phyloP scores from a whole-genome alignment of 768 basidiomycete species.

The Mycena filopes region DNA sequence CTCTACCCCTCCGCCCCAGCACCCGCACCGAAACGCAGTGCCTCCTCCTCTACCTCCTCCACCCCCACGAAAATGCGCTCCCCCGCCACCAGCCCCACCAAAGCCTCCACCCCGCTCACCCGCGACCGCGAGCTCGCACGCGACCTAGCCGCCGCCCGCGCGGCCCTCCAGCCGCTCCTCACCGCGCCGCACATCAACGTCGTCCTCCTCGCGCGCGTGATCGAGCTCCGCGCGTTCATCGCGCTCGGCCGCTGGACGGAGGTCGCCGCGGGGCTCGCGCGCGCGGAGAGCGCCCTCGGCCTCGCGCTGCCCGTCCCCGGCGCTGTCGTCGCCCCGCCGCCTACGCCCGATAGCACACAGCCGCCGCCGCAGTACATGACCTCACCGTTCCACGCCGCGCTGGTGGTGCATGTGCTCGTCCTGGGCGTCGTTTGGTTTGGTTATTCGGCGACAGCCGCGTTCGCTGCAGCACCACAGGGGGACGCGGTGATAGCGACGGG shows the following conservation, averaged over 20 bases:
- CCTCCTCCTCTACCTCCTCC: constrained; percentile 54
- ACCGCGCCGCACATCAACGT: constrained; percentile 56
- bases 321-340: too few relatives aligned
- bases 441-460: constrained; percentile 42
- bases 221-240: constrained; percentile 68
- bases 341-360: not conserved
- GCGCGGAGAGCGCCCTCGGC: constrained; percentile 62
- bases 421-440: constrained; percentile 71
- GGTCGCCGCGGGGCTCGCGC: constrained; percentile 58
- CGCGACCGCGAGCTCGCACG: constrained; percentile 19
- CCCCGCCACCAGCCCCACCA: constrained; percentile 43
- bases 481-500: constrained; percentile 44
- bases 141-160: constrained; percentile 36
- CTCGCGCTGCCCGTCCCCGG: constrained; percentile 42
- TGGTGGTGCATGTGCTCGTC: constrained; percentile 69
- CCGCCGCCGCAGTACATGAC: constrained; percentile 28
- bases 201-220: constrained; percentile 60
- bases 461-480: not conserved
- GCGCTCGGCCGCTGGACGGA: constrained; percentile 64
- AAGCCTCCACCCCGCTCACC: constrained; percentile 23
- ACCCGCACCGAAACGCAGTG: too few relatives aligned
- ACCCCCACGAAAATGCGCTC: constrained; percentile 29
- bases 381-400: constrained; percentile 42
- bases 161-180: constrained; percentile 45
- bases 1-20: constrained; percentile 43